Evolutionary conservation across 805 yeast species (phyloP).

Genomic region (Monosporozyma aerobia): DNA sequence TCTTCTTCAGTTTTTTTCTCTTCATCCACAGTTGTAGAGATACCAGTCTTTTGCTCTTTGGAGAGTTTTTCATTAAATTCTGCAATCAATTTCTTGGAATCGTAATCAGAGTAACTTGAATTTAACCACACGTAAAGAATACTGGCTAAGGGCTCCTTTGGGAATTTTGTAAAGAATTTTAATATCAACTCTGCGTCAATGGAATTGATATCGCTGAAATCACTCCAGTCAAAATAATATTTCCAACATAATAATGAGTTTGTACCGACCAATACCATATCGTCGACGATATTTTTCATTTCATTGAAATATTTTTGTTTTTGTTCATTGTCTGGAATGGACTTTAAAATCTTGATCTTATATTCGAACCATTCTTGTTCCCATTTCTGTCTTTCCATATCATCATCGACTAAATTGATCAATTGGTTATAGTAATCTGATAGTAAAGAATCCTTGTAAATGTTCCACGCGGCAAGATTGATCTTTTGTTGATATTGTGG

Average conservation of each 20-base stretch:
- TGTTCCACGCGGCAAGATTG: constrained; percentile 36
- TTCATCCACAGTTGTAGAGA: constrained; percentile 7
- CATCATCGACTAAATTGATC: constrained; percentile 55
- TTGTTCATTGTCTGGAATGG: constrained; percentile 36
- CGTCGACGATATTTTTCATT: constrained; percentile 51
- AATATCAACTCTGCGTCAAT: constrained; percentile 40
- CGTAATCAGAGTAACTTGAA: constrained; percentile 63
- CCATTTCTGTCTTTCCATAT: constrained; percentile 42
- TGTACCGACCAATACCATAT: constrained; percentile 61
- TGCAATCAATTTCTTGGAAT: constrained; percentile 22
- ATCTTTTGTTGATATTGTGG: constrained; percentile 34
- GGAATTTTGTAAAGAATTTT: constrained; percentile 49
- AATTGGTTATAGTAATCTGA: constrained; percentile 45
- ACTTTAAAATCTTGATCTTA: constrained; percentile 43
- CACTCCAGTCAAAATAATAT: constrained; percentile 64
- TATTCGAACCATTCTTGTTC: constrained; percentile 57
- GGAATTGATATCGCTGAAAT: constrained; percentile 40
- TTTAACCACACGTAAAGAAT: constrained; percentile 52
- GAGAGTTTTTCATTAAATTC: constrained; percentile 4
- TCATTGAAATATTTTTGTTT: constrained; percentile 35
- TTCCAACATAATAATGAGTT: constrained; percentile 62
- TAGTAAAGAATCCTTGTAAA: constrained; percentile 43
- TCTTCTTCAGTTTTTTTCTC: constrained; percentile 9
- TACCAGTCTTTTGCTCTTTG: constrained; percentile 5
- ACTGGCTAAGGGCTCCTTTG: constrained; percentile 50